phyloP scores from a whole-genome alignment of 2,329 filamentous ascomycete species.

The Pseudovirgaria hyperparasitica region DNA sequence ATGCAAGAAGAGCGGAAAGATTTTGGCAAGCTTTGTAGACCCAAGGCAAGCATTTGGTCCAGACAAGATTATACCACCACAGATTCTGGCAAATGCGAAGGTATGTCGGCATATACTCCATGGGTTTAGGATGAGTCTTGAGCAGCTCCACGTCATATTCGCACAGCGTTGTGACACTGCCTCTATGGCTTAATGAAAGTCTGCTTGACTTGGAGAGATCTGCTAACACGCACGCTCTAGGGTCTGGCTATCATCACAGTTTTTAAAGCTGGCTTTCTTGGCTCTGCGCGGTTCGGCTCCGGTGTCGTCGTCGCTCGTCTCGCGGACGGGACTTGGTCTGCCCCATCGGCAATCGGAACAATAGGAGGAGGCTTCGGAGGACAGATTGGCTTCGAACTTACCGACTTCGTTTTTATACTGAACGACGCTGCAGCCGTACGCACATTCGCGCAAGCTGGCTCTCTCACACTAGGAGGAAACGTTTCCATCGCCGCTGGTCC shows the following conservation, averaged over 20 bases:
- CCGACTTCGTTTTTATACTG: conserved; percentile 95
- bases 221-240: conserved; percentile 21
- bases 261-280: conserved; percentile 76
- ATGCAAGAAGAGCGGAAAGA: conserved; percentile 95
- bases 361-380: conserved; percentile 73
- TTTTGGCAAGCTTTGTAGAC: conserved; percentile 87
- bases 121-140: no score
- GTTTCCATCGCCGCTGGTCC: conserved; percentile 92
- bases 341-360: conserved; percentile 68
- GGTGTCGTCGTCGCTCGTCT: conserved; percentile 72
- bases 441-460: conserved; percentile 86
- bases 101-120: conserved; percentile 35
- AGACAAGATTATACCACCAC: conserved; percentile 91
- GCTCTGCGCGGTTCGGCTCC: conserved; percentile 68
- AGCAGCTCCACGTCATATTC: no score
- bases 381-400: conserved; percentile 78
- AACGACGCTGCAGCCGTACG: conserved; percentile 84
- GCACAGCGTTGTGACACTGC: no score
- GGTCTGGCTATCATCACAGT: conserved; percentile 78
- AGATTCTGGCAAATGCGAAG: conserved; percentile 83
- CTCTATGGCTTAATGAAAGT: no score
- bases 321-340: conserved; percentile 66
- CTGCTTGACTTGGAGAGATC: not conserved
- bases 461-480: conserved; percentile 86
- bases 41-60: conserved; percentile 87